Evolutionary conservation across 129 eudicot species (phyloP).

Genomic region (Chrysanthemum makinoi): DNA sequence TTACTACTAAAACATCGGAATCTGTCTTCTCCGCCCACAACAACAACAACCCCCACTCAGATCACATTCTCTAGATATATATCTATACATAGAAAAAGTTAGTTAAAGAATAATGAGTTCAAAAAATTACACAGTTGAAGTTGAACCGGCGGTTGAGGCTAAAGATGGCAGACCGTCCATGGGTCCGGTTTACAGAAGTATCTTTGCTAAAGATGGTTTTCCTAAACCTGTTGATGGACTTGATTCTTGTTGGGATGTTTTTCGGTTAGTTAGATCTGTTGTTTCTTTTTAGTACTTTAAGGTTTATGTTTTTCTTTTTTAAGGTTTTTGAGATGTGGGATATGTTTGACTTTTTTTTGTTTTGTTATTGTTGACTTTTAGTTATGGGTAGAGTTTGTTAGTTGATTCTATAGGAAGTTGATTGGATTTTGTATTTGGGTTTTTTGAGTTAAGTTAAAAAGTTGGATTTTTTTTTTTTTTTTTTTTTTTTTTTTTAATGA

Average conservation of each 20-base stretch:
- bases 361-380: conserved; percentile 4
- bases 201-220: conserved; percentile 67
- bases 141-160: conserved; percentile 71
- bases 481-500: no score
- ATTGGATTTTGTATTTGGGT: conserved; percentile 18
- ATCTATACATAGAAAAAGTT: no score
- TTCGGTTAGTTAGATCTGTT: conserved; percentile 57
- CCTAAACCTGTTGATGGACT: conserved; percentile 57
- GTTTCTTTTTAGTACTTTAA: neutral
- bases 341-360: conserved; percentile 25
- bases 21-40: neutral
- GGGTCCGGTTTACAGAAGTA: conserved; percentile 80
- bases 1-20: neutral
- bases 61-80: no score
- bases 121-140: conserved; percentile 51
- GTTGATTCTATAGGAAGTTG: neutral
- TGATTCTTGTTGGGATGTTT: conserved; percentile 84
- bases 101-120: neutral
- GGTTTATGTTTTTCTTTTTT: neutral
- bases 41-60: neutral
- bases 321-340: neutral
- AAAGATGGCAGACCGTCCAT: conserved; percentile 61
- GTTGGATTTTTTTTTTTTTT: no score
- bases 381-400: neutral
- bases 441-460: neutral